Conservation (phyloP, 2,329 filamentous ascomycete species). For the Diaporthe ampelina region DNA sequence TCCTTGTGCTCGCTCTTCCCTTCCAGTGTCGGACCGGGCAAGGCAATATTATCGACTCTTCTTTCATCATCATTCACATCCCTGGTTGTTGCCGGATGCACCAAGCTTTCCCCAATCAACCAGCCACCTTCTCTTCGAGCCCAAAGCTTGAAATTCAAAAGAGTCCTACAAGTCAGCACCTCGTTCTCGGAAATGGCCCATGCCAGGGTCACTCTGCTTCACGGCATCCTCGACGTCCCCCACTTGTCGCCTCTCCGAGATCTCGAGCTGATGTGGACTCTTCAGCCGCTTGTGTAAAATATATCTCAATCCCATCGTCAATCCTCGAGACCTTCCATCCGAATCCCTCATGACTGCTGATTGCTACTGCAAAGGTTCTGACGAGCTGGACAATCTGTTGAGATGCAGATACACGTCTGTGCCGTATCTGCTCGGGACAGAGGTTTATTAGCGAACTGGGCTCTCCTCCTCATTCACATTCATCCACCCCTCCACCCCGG, state of each 20-base stretch:
- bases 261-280: conserved; percentile 68
- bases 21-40: no score
- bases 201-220: conserved; percentile 57
- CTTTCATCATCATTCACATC: neutral
- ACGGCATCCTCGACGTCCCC: conserved; percentile 87
- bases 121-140: neutral
- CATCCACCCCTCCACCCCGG: neutral
- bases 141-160: neutral
- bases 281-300: conserved; percentile 76
- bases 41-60: neutral
- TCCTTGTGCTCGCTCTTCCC: neutral
- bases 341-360: conserved; percentile 90
- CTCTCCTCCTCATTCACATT: neutral
- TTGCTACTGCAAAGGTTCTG: conserved; percentile 96
- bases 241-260: conserved; percentile 90
- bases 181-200: conserved; percentile 39
- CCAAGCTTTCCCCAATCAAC: no score
- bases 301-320: conserved; percentile 66
- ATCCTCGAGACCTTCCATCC: conserved; percentile 69
- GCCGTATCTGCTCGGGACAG: conserved; percentile 77
- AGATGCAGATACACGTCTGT: conserved; percentile 99
- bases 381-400: conserved; percentile 94
- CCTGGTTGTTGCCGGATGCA: neutral
- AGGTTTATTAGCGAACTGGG: conserved; percentile 42
- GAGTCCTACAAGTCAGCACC: conserved; percentile 49